A percentile compares a stretch with the other conserved stretches of the same genome.
These are phyloP conservation scores for Syncephalastrum racemosum DNA, from an alignment of 371 early-diverging fungal species.

Conservation along the genomic window DNA sequence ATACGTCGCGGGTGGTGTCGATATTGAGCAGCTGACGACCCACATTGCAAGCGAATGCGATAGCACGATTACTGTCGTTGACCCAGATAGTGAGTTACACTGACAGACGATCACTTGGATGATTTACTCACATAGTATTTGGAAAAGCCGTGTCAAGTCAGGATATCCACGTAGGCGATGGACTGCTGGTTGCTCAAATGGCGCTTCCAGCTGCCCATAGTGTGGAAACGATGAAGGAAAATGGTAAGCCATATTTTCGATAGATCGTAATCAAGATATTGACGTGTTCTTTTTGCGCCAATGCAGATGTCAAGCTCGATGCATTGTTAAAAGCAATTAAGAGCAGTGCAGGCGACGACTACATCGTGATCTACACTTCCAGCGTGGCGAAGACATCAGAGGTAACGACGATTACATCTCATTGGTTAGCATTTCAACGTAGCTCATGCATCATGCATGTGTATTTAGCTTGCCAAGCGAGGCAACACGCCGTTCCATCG, in stretches of 20 bases:
- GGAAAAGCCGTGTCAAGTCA: constrained; percentile 11
- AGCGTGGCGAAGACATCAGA: constrained; percentile 28
- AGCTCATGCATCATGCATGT: too few relatives aligned
- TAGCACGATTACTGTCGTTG: constrained; percentile 27
- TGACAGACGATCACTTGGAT: too few relatives aligned
- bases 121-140: too few relatives aligned
- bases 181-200: constrained; percentile 29
- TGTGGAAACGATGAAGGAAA: constrained; percentile 20
- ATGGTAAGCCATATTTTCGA: constrained; percentile 26
- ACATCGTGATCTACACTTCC: constrained; percentile 50
- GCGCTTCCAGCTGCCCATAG: constrained; percentile 30
- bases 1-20: constrained; percentile 37
- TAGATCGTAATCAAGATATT: background rate
- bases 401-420: too few relatives aligned
- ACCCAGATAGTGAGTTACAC: constrained; percentile 26
- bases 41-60: constrained; percentile 32
- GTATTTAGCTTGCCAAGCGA: too few relatives aligned
- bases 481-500: constrained; percentile 23
- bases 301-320: constrained; percentile 33
- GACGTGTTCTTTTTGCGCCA: background rate
- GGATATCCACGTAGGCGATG: constrained; percentile 16
- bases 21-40: constrained; percentile 31
- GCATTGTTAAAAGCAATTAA: constrained; percentile 28
- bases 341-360: constrained; percentile 30
- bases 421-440: too few relatives aligned